Evolutionary conservation across 164 flowering plant species (phyloP), one percentile per base, ranked within the genome.

Genomic region (Santalum album): DNA sequence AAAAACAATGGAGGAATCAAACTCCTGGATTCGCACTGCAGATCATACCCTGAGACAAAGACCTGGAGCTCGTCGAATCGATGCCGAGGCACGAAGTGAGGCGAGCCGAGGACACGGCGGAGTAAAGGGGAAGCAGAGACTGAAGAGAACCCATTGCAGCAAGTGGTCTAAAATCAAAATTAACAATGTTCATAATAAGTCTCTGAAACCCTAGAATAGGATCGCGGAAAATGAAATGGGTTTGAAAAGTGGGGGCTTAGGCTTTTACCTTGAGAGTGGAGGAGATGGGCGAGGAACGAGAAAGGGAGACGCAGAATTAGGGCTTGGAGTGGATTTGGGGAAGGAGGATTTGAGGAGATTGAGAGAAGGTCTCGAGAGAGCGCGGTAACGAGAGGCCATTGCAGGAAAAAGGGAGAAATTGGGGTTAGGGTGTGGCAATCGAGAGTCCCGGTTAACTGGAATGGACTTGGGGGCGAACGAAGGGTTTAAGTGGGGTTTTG

Each of bases 11-110:
- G 44, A 57, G 69, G 51, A 55, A 74, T 90, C 95, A 90, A 81
- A 90, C 94, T 67, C 96, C 98, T 62, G 97, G 95, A 61, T 76
- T 80, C 54, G 84, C 80, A 81, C 84, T 72, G 86, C 83, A 81
- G 53, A 84, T 77, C 92, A 78, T 86, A 90, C 96, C 96, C 95
- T 85, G 89, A 78, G 85, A 82, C 82, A 91, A 54, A 36, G 98
- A 84, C 58, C 95, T 75, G 34, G 90, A 82, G 69, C 71, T 73
- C 59, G 39, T 71, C 18, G 96, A 59, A 61, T 84, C 92, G 0
- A 75, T 38, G n/a, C 90, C 88, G 14, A 91, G 88, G 61, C 98
- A 86, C 19, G 96, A 87, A 1, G 86, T 91, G 18, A 91, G 74
- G 50, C 96, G 70, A 48, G 96, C 91, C 0, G 95, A 75, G 15